Evolutionary conservation across 2,329 filamentous ascomycete genomes (phyloP).

Genomic region (Ophiocordyceps australis): DNA sequence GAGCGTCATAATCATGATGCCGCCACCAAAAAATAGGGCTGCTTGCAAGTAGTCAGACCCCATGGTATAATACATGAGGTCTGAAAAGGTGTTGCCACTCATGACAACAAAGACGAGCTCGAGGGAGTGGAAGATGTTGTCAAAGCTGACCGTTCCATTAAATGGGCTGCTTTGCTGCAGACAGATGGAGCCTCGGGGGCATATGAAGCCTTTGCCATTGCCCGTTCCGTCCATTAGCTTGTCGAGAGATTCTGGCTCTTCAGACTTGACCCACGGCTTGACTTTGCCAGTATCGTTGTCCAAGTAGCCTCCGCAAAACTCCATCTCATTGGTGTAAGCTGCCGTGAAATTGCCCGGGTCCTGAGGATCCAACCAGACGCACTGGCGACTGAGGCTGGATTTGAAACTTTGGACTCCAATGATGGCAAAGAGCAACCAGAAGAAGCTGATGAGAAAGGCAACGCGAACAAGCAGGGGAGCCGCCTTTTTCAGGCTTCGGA

Average conservation of each 20-base stretch:
- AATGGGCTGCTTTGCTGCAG: slow-evolving; percentile 64
- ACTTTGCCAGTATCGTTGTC: slow-evolving; percentile 35
- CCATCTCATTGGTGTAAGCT: slow-evolving; percentile 43
- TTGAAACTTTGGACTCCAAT: slow-evolving; percentile 95
- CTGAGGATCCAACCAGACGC: slow-evolving; percentile 55
- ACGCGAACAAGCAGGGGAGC: slow-evolving; percentile 83
- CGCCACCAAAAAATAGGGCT: slow-evolving; percentile 56
- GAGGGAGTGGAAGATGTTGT: slow-evolving; percentile 81
- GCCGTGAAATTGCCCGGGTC: slow-evolving; percentile 33
- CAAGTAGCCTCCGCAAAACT: slow-evolving; percentile 78
- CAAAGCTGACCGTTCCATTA: slow-evolving; percentile 78
- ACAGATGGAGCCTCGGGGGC: slow-evolving; percentile 68
- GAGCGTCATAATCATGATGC: slow-evolving; percentile 80
- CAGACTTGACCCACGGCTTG: slow-evolving; percentile 47
- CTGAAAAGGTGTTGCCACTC: slow-evolving; percentile 93
- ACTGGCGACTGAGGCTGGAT: slow-evolving; percentile 58
- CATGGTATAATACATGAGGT: slow-evolving; percentile 85
- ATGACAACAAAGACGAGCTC: slow-evolving; percentile 96
- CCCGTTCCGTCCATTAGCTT: slow-evolving; percentile 31
- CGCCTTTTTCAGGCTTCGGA: slow-evolving; percentile 88
- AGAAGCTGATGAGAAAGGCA: slow-evolving; percentile 86
- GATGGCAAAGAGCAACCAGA: slow-evolving; percentile 95
- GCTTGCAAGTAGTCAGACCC: slow-evolving; percentile 81
- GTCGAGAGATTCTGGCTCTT: slow-evolving; percentile 14
- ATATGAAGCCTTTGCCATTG: slow-evolving; percentile 68